A percentile compares a stretch with the other conserved stretches of the same genome.
phyloP scores from a whole-genome alignment of 306 rosid genomes.

The Prinsepia uniflora region DNA sequence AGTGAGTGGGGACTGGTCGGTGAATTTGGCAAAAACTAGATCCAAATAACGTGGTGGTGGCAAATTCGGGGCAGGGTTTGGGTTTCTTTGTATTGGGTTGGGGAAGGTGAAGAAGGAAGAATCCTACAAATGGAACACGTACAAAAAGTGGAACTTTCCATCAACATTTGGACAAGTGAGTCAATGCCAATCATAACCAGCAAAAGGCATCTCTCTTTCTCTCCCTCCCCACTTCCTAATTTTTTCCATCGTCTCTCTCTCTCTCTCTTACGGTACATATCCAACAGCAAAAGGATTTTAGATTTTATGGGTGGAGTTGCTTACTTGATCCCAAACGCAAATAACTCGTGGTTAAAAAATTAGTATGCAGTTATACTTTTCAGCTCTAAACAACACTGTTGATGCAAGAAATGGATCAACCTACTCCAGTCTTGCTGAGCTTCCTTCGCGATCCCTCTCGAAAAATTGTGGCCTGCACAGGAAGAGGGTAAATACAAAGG shows the following conservation, averaged over 20 bases:
- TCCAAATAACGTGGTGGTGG: slow-evolving; percentile 25
- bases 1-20: slow-evolving; percentile 19
- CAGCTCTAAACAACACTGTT: background rate
- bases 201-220: slow-evolving; percentile 42
- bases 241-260: background rate
- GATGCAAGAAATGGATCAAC: too few relatives aligned
- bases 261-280: background rate
- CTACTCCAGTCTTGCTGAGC: too few relatives aligned
- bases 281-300: slow-evolving; percentile 10
- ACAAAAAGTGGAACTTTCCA: slow-evolving; percentile 72
- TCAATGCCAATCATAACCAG: slow-evolving; percentile 91
- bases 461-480: too few relatives aligned
- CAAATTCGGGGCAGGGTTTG: background rate
- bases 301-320: slow-evolving; percentile 1
- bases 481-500: too few relatives aligned
- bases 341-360: background rate
- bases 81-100: slow-evolving; percentile 21
- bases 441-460: too few relatives aligned
- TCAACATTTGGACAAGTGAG: slow-evolving; percentile 76
- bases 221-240: slow-evolving; percentile 12
- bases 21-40: slow-evolving; percentile 27
- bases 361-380: background rate
- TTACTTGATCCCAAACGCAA: background rate
- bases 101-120: slow-evolving; percentile 34
- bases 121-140: slow-evolving; percentile 42